These are phyloP conservation scores for Fusarium sp. DNA, from an alignment of 2,329 filamentous ascomycete species.

Conservation along the genomic window DNA sequence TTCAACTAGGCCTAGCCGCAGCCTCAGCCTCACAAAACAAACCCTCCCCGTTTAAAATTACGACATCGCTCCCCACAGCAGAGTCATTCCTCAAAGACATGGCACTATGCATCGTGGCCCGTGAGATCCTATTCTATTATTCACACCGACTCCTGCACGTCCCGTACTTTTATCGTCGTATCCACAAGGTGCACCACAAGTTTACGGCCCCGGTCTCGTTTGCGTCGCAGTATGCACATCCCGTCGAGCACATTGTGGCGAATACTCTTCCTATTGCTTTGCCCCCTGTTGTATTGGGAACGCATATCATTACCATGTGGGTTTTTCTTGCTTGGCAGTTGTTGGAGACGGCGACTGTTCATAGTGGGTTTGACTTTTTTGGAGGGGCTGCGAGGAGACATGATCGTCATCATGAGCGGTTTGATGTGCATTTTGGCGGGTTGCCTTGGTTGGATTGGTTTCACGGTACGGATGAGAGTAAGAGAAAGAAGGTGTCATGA, in stretches of 20 bases:
- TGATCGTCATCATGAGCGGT: constrained; percentile 69
- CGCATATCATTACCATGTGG: constrained; percentile 67
- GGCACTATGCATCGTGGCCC: constrained; percentile 54
- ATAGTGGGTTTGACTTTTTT: constrained; percentile 70
- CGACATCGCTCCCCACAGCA: constrained; percentile 51
- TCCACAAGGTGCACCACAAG: constrained; percentile 69
- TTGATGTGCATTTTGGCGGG: constrained; percentile 65
- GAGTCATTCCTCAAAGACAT: constrained; percentile 56
- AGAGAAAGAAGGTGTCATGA: not conserved
- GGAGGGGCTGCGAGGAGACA: constrained; percentile 61
- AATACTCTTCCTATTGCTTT: constrained; percentile 65
- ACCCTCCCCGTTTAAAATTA: constrained; percentile 54
- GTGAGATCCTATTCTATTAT: constrained; percentile 69
- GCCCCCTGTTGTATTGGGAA: constrained; percentile 58
- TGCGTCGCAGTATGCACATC: constrained; percentile 68
- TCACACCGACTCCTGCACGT: constrained; percentile 65
- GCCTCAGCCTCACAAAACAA: constrained; percentile 15
- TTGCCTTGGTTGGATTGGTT: constrained; percentile 67
- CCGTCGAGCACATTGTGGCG: constrained; percentile 66
- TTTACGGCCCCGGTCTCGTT: constrained; percentile 68
- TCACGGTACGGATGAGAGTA: constrained; percentile 59
- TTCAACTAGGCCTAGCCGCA: constrained; percentile 45
- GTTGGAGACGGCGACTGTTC: constrained; percentile 65
- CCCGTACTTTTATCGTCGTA: constrained; percentile 59
- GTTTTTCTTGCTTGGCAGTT: constrained; percentile 61